Conservation (phyloP, 345 rosid genomes). For the Gossypium thurberi region DNA sequence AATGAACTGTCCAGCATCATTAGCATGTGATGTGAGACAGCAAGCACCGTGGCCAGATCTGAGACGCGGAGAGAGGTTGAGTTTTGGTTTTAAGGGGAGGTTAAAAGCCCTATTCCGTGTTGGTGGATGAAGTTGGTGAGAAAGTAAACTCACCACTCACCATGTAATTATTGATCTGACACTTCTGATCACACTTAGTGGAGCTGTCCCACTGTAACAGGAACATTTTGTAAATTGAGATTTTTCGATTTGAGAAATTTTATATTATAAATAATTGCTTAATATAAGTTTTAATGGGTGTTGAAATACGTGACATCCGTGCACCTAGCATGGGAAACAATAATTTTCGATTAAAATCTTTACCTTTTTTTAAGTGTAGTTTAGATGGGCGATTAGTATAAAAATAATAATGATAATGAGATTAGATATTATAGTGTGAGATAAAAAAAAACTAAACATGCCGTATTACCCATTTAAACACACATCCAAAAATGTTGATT, state of each 20-base stretch:
- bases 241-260: too few relatives aligned
- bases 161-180: background rate
- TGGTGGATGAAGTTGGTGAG: background rate
- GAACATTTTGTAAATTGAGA: too few relatives aligned
- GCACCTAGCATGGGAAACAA: too few relatives aligned
- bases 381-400: too few relatives aligned
- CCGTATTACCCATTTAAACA: fast-evolving
- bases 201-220: background rate
- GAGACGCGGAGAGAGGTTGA: background rate
- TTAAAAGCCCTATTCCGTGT: background rate
- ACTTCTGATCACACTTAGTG: background rate
- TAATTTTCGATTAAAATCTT: too few relatives aligned
- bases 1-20: constrained; percentile 6
- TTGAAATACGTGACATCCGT: too few relatives aligned
- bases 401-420: fast-evolving
- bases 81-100: background rate
- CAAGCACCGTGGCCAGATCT: background rate
- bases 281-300: too few relatives aligned
- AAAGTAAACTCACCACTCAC: background rate
- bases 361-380: too few relatives aligned
- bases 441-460: too few relatives aligned
- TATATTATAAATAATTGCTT: too few relatives aligned
- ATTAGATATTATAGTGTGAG: fast-evolving
- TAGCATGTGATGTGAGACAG: background rate
- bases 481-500: too few relatives aligned